Evolutionary conservation across 129 eudicot genomes (phyloP), one percentile per base, ranked within the genome.

Genomic region (Flaveria brownii): DNA sequence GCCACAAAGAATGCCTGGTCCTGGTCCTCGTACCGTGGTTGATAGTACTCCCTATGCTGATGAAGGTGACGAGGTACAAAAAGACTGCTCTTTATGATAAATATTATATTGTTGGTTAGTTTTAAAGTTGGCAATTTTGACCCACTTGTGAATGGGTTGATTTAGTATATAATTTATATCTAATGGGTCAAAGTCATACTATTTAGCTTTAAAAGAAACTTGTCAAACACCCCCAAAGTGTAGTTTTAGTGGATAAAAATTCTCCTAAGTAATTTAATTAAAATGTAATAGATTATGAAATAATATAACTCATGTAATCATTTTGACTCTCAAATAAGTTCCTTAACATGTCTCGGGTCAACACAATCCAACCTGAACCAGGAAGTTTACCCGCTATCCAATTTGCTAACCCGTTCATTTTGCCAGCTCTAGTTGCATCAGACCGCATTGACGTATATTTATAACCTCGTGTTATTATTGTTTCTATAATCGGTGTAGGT

Each of bases 21-120:
- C 95, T 77, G 83, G 77, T 64, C 54, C 41, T 3, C 41, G 41
- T 36, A 5, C 41, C 41, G 68, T 83, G 59, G 81, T 77, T 47
- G 96, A 89, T 66, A 85, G 77, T 69, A 81, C 84, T 16, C 79
- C 87, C 18, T 95, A 87, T 72, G 97, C 99, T 2, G 99, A 95
- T 80, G 99, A 95, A 86, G 99, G 99, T 11, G 99, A 95, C 49
- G 96, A 95, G 99, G 99, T 95, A 86, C 66, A 55, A 45, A 8
- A 15, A 76, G 20, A 2, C 42, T 6, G 11, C 66, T 12, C 49
- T 46, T 47, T 17, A 36, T 54, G 6, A 17, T 49, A n/a, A 61
- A 22, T n/a, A 18, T 10, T 39, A 50, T 2, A 42, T 26, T 41
- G 51, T 46, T 41, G 5, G 22, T 55, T 15, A 63, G 22, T 70